Base-by-base conservation (phyloP, 371 early-diverging fungal genomes). In the Encephalitozoon hellem region DNA sequence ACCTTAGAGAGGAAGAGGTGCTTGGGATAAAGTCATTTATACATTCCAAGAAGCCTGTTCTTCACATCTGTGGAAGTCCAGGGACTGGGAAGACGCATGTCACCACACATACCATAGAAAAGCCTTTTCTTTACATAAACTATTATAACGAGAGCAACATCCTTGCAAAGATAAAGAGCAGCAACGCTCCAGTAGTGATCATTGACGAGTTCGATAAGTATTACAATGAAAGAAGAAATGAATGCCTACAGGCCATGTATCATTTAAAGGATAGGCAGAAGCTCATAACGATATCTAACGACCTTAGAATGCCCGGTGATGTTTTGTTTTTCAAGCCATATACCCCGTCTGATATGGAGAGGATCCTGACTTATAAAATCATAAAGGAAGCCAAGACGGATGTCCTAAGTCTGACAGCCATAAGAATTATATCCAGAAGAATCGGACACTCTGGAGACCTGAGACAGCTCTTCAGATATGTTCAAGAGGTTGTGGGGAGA, bases 201-300 rank as follows among this genome's bases (percentile, higher is more conserved):
- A 77, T 82, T 32, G 82, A 82, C 67, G 82, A 82, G 52, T 82
- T 74, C 71, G 82, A 82, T 49, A 82, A 74, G 63, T 76, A 74
- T 42, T 68, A 54, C 38, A 18, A 51, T 23, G 75, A 67, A 65
- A 78, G 69, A 47, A 80, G 66, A 49, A 49, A 69, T 26, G 76
- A 79, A 23, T 73, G 74, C 21, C 18, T 66, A 15, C 34, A 30
- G 8, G n/a, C 45, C 18, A 55, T 79, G 38, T 8, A 49, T 23
- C 41, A 38, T 28, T 23, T 79, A 28, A 75, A 42, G 34, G 34
- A 32, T 4, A 42, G 74, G 0, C 49, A 51, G 26, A 82, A 82
- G 63, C 12, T 80, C 1, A 82, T 82, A 25, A 77, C 82, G 2
- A 71, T 82, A 28, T 43, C 69, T 12, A 82, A 82, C 52, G 59